Evolutionary conservation across 2,329 filamentous ascomycete species (phyloP), one percentile per base, ranked within the genome.

Genomic region (Cytospora mali): DNA sequence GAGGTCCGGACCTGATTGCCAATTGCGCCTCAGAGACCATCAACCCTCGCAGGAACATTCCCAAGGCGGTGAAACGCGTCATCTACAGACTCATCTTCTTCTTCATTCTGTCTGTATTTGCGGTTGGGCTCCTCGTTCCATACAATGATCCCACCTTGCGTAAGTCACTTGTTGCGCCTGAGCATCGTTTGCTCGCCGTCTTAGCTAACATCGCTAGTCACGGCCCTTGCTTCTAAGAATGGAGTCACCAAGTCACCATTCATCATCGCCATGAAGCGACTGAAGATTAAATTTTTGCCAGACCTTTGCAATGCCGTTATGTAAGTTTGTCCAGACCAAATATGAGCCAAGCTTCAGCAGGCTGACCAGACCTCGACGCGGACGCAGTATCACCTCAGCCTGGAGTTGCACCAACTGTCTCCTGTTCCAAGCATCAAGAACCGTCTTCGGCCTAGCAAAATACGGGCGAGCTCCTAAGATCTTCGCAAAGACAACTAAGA

Each of bases 231-330:
- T 9, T 68, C 71, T 31, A 74, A 71, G 3, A 68, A 68, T 9
- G 66, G 71, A 1, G 71, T 72, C n/a, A 72, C 73, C 7, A 73
- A 71, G 4, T 61, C 51, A 1, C 62, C 64, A 27, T 62, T 64
- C 69, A 88, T 91, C 65, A 84, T 91, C 67, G 84, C 84, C 29
- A 85, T 87, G 65, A 75, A 83, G 63, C 79, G 86, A 62, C 86
- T 86, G 6, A 84, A 85, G 51, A 84, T 91, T 53, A 70, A 73
- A 1, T 82, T 82, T 2, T 80, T 90, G 16, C 85, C 87, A 27
- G 82, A 80, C 27, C 83, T 91, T 66, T 87, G 91, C 79, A 90
- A 90, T 72, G 85, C 81, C 16, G 81, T 89, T 54, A 87, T 90
- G 29, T 31, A 31, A 31, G 29, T 4, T 31, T 31, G 3, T 31